Base-by-base conservation (phyloP, 2,329 filamentous ascomycete species). In the Botryosphaeria agaves region DNA sequence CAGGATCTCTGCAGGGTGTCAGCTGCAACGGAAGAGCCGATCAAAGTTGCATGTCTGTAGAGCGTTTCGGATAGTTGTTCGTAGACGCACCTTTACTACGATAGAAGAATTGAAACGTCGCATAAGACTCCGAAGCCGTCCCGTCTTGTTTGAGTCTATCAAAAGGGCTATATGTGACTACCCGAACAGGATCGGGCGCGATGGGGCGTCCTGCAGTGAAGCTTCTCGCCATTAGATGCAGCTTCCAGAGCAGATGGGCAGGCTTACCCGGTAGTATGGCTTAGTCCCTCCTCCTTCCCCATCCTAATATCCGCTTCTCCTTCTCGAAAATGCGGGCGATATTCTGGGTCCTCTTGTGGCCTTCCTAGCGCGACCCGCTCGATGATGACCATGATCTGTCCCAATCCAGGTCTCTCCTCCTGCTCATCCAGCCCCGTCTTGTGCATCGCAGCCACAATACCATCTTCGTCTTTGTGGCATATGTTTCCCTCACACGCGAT, bases 331-430 rank as follows among this genome's bases (percentile, higher is more conserved):
- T 23, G 7, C 5, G 27, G n/a, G 17, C 19, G 27, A 15, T 29
- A 38, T 18, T 32, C 7, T 11, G 19, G 7, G 4, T 39, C 38
- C 11, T 16, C 18, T 7, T 28, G 24, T n/a, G 29, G 30, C 7
- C 33, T 12, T 18, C 30, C 35, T 9, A 42, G 21, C 11, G 8
- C 31, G 9, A 42, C 27, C 15, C 39, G 29, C 16, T 28, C 15
- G 7, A 41, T 14, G 7, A 31, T 32, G 14, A 42, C 32, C 5
- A 32, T 27, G 14, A 42, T 42, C 19, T 38, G 37, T n/a, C 37
- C 40, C 11, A 37, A 17, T 28, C 32, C 26, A 5, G 20, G 30
- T 18, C 18, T 23, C 16, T 32, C 29, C 14, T 29, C 21, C 8
- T 15, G 23, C 17, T 24, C 18, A 4, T 14, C 30, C 7, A 41